Percentiles rank a stretch among this genome's conserved stretches.
Evolutionary conservation across 305 asterid genomes (phyloP).

Genomic region (Fraxinus ornus): DNA sequence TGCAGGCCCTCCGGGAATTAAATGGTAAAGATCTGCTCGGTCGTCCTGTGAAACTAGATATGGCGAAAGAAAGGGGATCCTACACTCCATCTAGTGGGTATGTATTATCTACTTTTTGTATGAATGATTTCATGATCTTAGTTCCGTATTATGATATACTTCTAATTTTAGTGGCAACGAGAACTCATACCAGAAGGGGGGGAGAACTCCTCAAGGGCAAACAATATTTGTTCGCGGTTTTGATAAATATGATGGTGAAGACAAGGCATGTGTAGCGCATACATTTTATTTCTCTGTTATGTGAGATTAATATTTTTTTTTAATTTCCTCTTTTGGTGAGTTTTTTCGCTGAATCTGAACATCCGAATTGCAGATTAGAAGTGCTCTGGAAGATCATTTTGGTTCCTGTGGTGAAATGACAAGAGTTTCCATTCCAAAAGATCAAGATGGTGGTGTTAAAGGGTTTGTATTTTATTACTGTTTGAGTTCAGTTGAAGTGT

Average conservation of each 20-base stretch:
- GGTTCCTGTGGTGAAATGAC: constrained; percentile 73
- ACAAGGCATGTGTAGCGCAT: constrained; percentile 42
- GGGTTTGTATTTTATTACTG: constrained; percentile 50
- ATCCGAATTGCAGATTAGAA: constrained; percentile 51
- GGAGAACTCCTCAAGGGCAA: constrained; percentile 41
- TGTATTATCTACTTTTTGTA: background rate
- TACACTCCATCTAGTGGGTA: constrained; percentile 59
- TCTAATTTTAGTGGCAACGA: constrained; percentile 36
- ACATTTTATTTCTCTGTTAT: background rate
- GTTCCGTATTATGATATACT: background rate
- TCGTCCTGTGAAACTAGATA: constrained; percentile 66
- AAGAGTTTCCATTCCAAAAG: constrained; percentile 57
- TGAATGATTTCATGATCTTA: background rate
- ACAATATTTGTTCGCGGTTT: constrained; percentile 68
- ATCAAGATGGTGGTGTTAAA: constrained; percentile 49
- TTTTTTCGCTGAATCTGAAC: background rate
- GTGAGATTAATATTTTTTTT: background rate
- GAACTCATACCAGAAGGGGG: constrained; percentile 49
- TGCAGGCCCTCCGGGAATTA: constrained; percentile 58
- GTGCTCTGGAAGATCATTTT: constrained; percentile 62
- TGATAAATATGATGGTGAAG: constrained; percentile 45
- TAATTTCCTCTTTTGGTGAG: background rate
- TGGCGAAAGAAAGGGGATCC: constrained; percentile 56
- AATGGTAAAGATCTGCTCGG: constrained; percentile 69
- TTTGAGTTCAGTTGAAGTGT: background rate